A percentile compares a stretch with the other conserved stretches of the same genome.
phyloP scores from a whole-genome alignment of 169 alveolate genomes.

The Perkinsus chesapeaki region DNA sequence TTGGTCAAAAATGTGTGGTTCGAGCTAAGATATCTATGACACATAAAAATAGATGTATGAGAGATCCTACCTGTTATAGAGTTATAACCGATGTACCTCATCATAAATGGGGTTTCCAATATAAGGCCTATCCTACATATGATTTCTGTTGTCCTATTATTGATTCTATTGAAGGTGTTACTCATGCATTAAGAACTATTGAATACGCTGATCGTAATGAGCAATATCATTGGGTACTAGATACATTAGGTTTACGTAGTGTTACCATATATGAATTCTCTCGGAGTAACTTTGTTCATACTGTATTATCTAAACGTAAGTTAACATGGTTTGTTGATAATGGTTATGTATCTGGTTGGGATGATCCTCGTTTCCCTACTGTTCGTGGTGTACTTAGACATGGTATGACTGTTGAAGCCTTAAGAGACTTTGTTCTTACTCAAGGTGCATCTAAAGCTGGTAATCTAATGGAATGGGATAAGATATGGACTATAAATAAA shows the following conservation, averaged over 20 bases:
- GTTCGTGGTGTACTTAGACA: slow-evolving; percentile 95
- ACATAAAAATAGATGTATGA: slow-evolving; percentile 84
- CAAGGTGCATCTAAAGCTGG: slow-evolving; percentile 96
- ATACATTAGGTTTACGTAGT: slow-evolving; percentile 67
- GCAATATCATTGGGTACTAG: slow-evolving; percentile 87
- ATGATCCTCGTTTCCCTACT: slow-evolving; percentile 97
- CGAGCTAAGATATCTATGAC: slow-evolving; percentile 94
- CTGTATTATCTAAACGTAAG: slow-evolving; percentile 92
- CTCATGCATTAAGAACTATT: slow-evolving; percentile 94
- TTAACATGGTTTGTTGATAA: slow-evolving; percentile 78
- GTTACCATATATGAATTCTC: slow-evolving; percentile 89
- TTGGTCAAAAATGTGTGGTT: slow-evolving; percentile 83
- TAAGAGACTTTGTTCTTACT: slow-evolving; percentile 88
- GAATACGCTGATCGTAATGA: slow-evolving; percentile 95
- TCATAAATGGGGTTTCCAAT: slow-evolving; percentile 84
- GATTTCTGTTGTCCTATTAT: slow-evolving; percentile 98
- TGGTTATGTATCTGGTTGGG: slow-evolving; percentile 89
- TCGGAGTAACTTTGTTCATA: slow-evolving; percentile 81
- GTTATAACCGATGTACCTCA: slow-evolving; percentile 74
- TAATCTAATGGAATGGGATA: slow-evolving; percentile 98
- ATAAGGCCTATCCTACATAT: slow-evolving; percentile 95
- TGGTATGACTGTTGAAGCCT: slow-evolving; percentile 93
- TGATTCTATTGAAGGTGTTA: slow-evolving; percentile 94
- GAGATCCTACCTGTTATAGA: slow-evolving; percentile 97
- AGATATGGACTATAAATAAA: slow-evolving; percentile 94